phyloP scores from a whole-genome alignment of 805 yeast genomes.

The Suhomyces vadensis region DNA sequence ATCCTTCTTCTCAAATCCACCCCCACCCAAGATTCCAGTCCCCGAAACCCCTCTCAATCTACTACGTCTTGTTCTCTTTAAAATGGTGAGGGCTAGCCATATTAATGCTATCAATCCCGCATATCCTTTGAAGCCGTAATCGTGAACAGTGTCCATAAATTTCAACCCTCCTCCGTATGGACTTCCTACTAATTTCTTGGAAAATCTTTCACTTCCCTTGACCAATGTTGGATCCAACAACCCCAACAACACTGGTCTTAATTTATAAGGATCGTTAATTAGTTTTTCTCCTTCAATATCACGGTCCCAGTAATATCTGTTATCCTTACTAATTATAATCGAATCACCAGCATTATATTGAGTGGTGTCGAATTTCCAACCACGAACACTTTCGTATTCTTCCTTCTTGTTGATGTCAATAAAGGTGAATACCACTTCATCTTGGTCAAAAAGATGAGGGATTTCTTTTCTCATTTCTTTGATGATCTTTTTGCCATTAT shows the following conservation, averaged over 20 bases:
- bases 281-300: constrained; percentile 39
- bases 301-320: constrained; percentile 33
- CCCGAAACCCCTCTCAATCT: constrained; percentile 6
- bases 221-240: constrained; percentile 36
- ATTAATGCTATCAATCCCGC: constrained; percentile 17
- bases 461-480: constrained; percentile 51
- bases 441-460: constrained; percentile 46
- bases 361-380: constrained; percentile 41
- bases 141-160: constrained; percentile 46
- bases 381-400: constrained; percentile 25
- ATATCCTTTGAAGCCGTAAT: constrained; percentile 48
- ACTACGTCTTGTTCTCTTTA: constrained; percentile 4
- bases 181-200: constrained; percentile 39
- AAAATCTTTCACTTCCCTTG: constrained; percentile 12
- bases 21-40: constrained; percentile 6
- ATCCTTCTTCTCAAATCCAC: constrained; percentile 7
- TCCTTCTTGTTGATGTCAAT: constrained; percentile 48
- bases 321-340: constrained; percentile 50
- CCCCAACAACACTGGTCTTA: constrained; percentile 39
- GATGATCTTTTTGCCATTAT: constrained; percentile 41
- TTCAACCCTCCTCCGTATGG: constrained; percentile 42
- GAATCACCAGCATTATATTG: constrained; percentile 54
- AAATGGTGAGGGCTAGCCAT: constrained; percentile 9
- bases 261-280: constrained; percentile 31
- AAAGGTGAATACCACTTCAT: constrained; percentile 47